Conservation (phyloP, 768 basidiomycete species). For the Sarcodon sp. region DNA sequence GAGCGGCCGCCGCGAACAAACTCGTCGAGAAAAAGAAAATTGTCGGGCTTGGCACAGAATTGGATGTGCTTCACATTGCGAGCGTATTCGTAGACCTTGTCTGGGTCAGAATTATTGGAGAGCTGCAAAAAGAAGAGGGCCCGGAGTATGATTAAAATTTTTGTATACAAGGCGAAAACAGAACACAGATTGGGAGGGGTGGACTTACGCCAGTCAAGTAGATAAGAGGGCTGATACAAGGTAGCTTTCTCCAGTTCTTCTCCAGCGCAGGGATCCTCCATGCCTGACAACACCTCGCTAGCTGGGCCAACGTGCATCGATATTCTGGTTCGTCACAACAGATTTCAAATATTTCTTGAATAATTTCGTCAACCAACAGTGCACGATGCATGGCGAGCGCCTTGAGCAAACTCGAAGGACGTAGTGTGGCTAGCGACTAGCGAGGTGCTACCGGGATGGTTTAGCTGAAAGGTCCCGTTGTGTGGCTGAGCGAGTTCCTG, state of each 20-base stretch:
- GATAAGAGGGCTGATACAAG: slow-evolving; percentile 8
- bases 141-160: neutral
- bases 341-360: slow-evolving; percentile 12
- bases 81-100: neutral
- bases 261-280: slow-evolving; percentile 15
- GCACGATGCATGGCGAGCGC: slow-evolving; percentile 11
- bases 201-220: neutral
- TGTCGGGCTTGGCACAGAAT: slow-evolving; percentile 1
- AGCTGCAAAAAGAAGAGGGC: slow-evolving; percentile 1
- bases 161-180: no score
- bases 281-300: slow-evolving; percentile 14
- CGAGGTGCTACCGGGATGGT: no score
- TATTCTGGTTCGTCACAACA: slow-evolving; percentile 4
- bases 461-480: no score
- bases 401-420: no score
- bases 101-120: neutral
- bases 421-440: no score
- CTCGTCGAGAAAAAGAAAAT: slow-evolving; percentile 3
- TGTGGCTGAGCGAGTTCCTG: no score
- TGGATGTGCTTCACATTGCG: slow-evolving; percentile 2
- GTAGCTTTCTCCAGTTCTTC: slow-evolving; percentile 12
- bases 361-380: slow-evolving; percentile 16
- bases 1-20: neutral
- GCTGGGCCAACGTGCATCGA: slow-evolving; percentile 9
- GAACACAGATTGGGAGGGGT: no score